Evolutionary conservation across 345 rosid genomes (phyloP).

Genomic region (Anacardium occidentale): DNA sequence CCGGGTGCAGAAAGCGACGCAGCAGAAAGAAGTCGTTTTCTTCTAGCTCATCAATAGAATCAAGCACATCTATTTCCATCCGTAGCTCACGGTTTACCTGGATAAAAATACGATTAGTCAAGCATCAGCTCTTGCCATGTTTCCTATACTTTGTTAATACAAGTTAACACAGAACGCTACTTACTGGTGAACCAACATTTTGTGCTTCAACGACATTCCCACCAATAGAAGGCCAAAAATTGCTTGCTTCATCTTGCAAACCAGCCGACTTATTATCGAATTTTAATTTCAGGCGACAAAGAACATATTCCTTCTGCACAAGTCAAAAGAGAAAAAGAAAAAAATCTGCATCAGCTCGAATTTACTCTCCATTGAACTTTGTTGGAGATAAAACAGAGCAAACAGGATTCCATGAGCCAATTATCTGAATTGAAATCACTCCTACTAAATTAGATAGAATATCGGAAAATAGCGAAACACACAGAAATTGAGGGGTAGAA

Average conservation of each 20-base stretch:
- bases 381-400: neutral
- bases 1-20: neutral
- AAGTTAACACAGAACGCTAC: neutral
- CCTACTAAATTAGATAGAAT: neutral
- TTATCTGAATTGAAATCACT: neutral
- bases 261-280: neutral
- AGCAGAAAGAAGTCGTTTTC: neutral
- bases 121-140: neutral
- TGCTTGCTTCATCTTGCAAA: conserved; percentile 3
- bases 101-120: conserved; percentile 12
- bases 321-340: neutral
- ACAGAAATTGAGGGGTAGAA: neutral
- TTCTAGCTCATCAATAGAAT: too few relatives aligned
- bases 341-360: neutral
- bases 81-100: conserved; percentile 4
- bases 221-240: neutral
- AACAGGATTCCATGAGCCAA: neutral
- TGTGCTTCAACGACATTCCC: too few relatives aligned
- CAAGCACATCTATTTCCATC: too few relatives aligned
- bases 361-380: neutral
- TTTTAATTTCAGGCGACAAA: conserved; percentile 21
- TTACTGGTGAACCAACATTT: conserved; percentile 9
- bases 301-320: conserved; percentile 18
- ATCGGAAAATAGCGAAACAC: neutral
- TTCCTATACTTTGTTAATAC: neutral